Evolutionary conservation across 257 asterid genomes (phyloP).

Genomic region (Catharanthus roseus): DNA sequence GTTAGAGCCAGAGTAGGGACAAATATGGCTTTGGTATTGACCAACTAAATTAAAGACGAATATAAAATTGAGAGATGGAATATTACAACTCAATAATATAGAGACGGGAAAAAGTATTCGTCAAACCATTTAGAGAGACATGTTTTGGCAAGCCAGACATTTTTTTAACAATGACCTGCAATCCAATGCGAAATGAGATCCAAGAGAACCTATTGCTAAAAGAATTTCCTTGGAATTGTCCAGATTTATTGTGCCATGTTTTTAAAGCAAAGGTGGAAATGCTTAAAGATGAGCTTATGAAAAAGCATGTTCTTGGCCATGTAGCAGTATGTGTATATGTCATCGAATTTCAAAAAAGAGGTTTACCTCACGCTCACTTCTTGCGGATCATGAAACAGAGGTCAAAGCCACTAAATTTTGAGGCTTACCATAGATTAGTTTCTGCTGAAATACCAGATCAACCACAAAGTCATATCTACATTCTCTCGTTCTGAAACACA

Average conservation of each 20-base stretch:
- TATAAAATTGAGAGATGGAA: too few relatives aligned
- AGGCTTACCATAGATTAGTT: not conserved
- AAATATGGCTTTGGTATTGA: too few relatives aligned
- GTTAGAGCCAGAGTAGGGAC: too few relatives aligned
- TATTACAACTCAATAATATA: too few relatives aligned
- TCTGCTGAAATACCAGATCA: not conserved
- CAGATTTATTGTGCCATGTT: not conserved
- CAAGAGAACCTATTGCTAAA: not conserved
- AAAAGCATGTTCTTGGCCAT: not conserved
- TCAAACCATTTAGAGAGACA: too few relatives aligned
- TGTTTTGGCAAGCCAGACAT: not conserved
- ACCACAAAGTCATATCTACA: not conserved
- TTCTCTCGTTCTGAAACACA: not conserved
- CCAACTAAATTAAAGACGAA: too few relatives aligned
- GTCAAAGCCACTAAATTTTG: not conserved
- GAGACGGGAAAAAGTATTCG: too few relatives aligned
- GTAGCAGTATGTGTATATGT: not conserved
- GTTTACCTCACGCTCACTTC: constrained; percentile 3
- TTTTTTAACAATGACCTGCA: not conserved
- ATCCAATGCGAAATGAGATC: not conserved
- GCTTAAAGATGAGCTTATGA: not conserved
- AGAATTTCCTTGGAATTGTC: not conserved
- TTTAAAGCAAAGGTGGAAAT: not conserved
- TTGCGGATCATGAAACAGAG: not conserved
- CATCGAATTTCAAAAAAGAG: not conserved